Base-by-base conservation (phyloP, 192 early-diverging fungal genomes). In the Backusella morwellensis region DNA sequence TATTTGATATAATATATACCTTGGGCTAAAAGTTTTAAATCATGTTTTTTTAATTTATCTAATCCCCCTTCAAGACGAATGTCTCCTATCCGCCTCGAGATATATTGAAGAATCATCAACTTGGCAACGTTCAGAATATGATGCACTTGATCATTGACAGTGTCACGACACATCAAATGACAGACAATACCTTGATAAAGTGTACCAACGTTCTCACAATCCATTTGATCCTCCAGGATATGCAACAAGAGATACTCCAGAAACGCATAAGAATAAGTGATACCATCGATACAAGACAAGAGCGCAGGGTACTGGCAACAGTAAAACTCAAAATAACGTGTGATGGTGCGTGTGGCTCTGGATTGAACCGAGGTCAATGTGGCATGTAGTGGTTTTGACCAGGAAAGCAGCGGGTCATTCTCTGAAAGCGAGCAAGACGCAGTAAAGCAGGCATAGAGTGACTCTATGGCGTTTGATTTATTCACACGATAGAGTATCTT, bases 201-300 rank as follows among this genome's bases (percentile, higher is more conserved):
- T 14, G 35, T 47, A 47, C 74, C 69, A n/a, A 54, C 80, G 54
- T 81, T 81, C 1, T 50, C 26, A 34, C 42, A 68, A 21, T 44
- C 44, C 80, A 81, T 77, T 68, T 81, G 70, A 21, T 81, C 80
- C 15, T 81, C 75, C 26, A 81, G 36, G 1, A 74, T 52, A 4
- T 70, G 72, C 6, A 56, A 35, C 21, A 81, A 23, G n/a, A 81
- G 66, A 56, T 77, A 81, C 41, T 81, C 80, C 2, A 77, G 29
- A 66, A 77, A 81, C 7, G 68, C 80, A 50, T 70, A 71, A 0
- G 80, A 69, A 26, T 81, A 77, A 8, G 73, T 73, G 72, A 81
- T 74, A n/a, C 75, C 80, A 73, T 81, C 80, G 19, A 81, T 77
- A 47, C 80, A 81, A 14, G 80, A 81, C 34, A 81, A 41, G 42